A percentile compares a stretch with the other conserved stretches of the same genome.
These are phyloP conservation scores for Apiospora phragmitis DNA, from an alignment of 2,329 filamentous ascomycete genomes.

Conservation along the genomic window DNA sequence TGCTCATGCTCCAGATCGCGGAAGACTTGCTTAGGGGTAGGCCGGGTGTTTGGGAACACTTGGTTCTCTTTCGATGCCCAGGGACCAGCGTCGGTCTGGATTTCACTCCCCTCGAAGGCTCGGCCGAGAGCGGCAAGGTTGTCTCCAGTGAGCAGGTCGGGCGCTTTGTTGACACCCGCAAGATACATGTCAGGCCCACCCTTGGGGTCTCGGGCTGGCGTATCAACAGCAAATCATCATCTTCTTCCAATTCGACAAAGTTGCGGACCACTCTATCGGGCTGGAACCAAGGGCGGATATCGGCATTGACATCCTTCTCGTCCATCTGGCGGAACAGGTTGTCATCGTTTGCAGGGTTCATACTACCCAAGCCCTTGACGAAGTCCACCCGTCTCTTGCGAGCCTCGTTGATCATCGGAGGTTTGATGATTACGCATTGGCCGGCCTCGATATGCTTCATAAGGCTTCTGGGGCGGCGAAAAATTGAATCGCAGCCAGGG, in stretches of 20 bases:
- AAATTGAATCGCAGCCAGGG: conserved; percentile 45
- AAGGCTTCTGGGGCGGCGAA: conserved; percentile 37
- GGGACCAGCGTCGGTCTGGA: neutral
- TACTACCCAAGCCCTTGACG: conserved; percentile 8
- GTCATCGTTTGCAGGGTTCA: conserved; percentile 13
- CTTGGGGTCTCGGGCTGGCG: neutral
- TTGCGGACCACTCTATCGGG: neutral
- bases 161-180: neutral
- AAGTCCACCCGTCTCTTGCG: conserved; percentile 41
- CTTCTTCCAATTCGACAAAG: neutral
- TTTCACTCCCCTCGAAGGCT: neutral
- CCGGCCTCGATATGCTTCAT: conserved; percentile 47
- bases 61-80: neutral
- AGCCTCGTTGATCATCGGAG: conserved; percentile 31
- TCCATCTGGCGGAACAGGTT: neutral
- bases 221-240: neutral
- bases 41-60: neutral
- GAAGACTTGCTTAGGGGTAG: neutral
- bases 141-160: conserved; percentile 10
- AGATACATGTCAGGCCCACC: neutral
- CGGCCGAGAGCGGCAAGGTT: neutral
- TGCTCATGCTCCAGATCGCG: neutral
- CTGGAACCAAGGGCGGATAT: neutral
- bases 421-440: conserved; percentile 39
- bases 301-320: neutral